A percentile compares a stretch with the other conserved stretches of the same genome.
Evolutionary conservation across 2,329 filamentous ascomycete species (phyloP).

Genomic region (Bipolaris zeicola): DNA sequence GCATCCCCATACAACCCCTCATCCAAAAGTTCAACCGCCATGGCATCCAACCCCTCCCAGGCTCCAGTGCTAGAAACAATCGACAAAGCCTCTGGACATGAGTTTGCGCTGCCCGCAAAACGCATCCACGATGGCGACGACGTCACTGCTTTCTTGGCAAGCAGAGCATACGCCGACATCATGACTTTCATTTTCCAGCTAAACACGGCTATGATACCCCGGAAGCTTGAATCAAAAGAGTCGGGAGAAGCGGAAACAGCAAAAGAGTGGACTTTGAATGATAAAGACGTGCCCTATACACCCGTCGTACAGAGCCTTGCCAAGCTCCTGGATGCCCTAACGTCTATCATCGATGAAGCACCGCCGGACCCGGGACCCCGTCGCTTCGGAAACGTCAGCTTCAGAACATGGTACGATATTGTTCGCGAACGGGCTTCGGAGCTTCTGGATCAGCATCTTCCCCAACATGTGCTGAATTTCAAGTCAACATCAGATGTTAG

Average conservation of each 20-base stretch:
- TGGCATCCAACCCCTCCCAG: constrained; percentile 26
- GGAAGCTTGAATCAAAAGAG: constrained; percentile 53
- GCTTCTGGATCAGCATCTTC: constrained; percentile 64
- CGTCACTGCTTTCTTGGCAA: constrained; percentile 78
- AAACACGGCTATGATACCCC: constrained; percentile 82
- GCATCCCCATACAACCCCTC: constrained; percentile 4
- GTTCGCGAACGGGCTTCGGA: constrained; percentile 64
- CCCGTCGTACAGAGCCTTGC: constrained; percentile 68
- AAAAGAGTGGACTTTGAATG: constrained; percentile 59
- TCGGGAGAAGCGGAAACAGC: constrained; percentile 39
- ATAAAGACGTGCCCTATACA: constrained; percentile 54
- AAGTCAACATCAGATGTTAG: constrained; percentile 43
- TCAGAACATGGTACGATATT: constrained; percentile 79
- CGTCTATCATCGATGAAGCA: constrained; percentile 72
- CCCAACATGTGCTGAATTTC: constrained; percentile 53
- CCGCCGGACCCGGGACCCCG: constrained; percentile 86
- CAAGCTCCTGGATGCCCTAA: constrained; percentile 67
- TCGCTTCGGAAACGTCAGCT: constrained; percentile 90
- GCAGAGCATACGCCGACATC: constrained; percentile 84
- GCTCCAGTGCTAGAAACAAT: constrained; percentile 32
- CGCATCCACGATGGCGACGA: constrained; percentile 84
- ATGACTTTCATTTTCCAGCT: constrained; percentile 87
- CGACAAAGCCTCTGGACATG: constrained; percentile 26
- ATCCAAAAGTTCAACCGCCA: constrained; percentile 20
- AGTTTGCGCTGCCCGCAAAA: constrained; percentile 74